These are phyloP conservation scores for Jamesozyma gamospora DNA, from an alignment of 805 yeast genomes.

Conservation along the genomic window DNA sequence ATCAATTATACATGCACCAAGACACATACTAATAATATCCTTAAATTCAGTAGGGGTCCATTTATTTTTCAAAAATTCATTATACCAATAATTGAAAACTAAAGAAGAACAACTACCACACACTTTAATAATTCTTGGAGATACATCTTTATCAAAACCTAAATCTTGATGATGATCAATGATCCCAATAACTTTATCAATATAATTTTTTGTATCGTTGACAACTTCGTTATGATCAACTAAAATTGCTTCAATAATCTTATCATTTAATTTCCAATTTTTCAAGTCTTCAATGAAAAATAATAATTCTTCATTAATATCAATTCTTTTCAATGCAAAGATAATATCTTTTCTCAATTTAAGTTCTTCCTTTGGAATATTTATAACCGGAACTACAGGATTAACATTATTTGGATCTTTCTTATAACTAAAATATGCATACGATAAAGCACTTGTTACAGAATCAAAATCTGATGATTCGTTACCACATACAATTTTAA, in stretches of 20 bases:
- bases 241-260: conserved; percentile 38
- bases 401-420: conserved; percentile 23
- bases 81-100: conserved; percentile 54
- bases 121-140: conserved; percentile 51
- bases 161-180: conserved; percentile 88
- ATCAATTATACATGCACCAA: conserved; percentile 68
- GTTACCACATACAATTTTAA: conserved; percentile 44
- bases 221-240: conserved; percentile 79
- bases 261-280: conserved; percentile 5
- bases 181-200: conserved; percentile 41
- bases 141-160: conserved; percentile 35
- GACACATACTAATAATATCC: conserved; percentile 38
- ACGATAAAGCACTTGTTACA: conserved; percentile 62
- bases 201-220: conserved; percentile 32
- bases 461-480: conserved; percentile 89
- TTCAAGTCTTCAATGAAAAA: conserved; percentile 60
- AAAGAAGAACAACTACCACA: conserved; percentile 77
- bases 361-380: conserved; percentile 60
- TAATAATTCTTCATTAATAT: conserved; percentile 41
- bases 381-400: conserved; percentile 58
- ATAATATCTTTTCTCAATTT: conserved; percentile 61
- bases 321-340: conserved; percentile 38
- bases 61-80: background rate
- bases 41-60: conserved; percentile 1
- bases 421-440: conserved; percentile 43